Evolutionary conservation across 352 stramenopile species (phyloP).

Genomic region (Phytophthora pseudosyringae): DNA sequence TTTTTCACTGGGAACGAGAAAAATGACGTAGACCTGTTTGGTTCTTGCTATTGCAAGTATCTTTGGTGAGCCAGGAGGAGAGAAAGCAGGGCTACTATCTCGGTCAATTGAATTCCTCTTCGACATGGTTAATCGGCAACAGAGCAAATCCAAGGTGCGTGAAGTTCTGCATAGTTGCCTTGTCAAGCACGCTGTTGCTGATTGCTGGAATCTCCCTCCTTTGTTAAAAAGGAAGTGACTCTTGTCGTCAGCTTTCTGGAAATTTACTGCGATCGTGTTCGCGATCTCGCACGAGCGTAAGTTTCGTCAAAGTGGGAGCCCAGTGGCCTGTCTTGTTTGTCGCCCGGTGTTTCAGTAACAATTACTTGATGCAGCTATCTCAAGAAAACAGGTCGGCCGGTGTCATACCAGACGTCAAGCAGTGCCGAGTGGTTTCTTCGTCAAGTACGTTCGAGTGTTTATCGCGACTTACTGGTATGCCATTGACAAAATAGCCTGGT

Average conservation of each 20-base stretch:
- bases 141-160: slow-evolving; percentile 64
- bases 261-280: slow-evolving; percentile 94
- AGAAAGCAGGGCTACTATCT: slow-evolving; percentile 89
- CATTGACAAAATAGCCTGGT: background rate
- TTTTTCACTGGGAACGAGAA: background rate
- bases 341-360: slow-evolving; percentile 8
- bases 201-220: background rate
- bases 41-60: slow-evolving; percentile 52
- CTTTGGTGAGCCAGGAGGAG: slow-evolving; percentile 82
- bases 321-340: background rate
- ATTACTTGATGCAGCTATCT: slow-evolving; percentile 51
- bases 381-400: slow-evolving; percentile 64
- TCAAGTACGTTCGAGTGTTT: slow-evolving; percentile 44
- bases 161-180: background rate
- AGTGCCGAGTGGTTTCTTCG: slow-evolving; percentile 85
- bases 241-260: slow-evolving; percentile 93
- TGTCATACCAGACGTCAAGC: slow-evolving; percentile 84
- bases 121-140: slow-evolving; percentile 71
- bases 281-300: slow-evolving; percentile 91
- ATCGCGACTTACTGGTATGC: background rate
- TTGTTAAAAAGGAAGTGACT: slow-evolving; percentile 64
- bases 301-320: slow-evolving; percentile 2
- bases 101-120: slow-evolving; percentile 92
- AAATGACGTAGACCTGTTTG: slow-evolving; percentile 3
- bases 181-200: background rate